Evolutionary conservation across 805 yeast genomes (phyloP).

Genomic region (Candida morakotiae): DNA sequence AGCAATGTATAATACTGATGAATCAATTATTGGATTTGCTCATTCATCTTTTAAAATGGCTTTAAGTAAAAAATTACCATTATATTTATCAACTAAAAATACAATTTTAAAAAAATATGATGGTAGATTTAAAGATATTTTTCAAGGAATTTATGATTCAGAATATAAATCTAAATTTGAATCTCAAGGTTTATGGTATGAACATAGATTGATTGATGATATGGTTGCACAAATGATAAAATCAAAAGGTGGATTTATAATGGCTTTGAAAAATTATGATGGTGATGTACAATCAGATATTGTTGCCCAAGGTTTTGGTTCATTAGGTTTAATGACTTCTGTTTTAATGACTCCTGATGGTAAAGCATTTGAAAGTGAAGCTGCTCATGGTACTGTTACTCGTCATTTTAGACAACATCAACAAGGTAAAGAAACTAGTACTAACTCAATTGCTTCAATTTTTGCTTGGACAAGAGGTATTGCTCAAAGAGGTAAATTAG

Average conservation of each 20-base stretch:
- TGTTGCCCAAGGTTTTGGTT: slow-evolving; percentile 85
- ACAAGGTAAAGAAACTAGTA: slow-evolving; percentile 77
- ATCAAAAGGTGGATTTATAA: slow-evolving; percentile 76
- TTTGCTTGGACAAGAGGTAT: slow-evolving; percentile 87
- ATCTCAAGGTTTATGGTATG: slow-evolving; percentile 60
- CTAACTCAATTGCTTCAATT: slow-evolving; percentile 81
- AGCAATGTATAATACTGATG: slow-evolving; percentile 83
- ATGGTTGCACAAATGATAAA: slow-evolving; percentile 89
- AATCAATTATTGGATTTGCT: slow-evolving; percentile 72
- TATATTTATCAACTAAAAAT: slow-evolving; percentile 72
- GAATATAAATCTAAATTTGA: slow-evolving; percentile 58
- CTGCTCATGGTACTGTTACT: slow-evolving; percentile 86
- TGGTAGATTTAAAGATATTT: slow-evolving; percentile 78
- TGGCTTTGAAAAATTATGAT: slow-evolving; percentile 81
- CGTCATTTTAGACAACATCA: slow-evolving; percentile 82
- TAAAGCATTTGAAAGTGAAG: slow-evolving; percentile 79
- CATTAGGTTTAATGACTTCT: slow-evolving; percentile 81
- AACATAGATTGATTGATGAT: slow-evolving; percentile 80
- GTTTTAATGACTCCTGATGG: slow-evolving; percentile 82
- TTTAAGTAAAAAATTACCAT: slow-evolving; percentile 54
- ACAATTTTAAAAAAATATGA: slow-evolving; percentile 80
- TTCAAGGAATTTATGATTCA: slow-evolving; percentile 60
- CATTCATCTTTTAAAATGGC: slow-evolving; percentile 79
- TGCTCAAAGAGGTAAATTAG: slow-evolving; percentile 76
- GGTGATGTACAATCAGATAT: slow-evolving; percentile 86